Percentiles rank a stretch among this genome's conserved stretches.
phyloP scores from a whole-genome alignment of 768 basidiomycete species.

The Lactarius evosmus region DNA sequence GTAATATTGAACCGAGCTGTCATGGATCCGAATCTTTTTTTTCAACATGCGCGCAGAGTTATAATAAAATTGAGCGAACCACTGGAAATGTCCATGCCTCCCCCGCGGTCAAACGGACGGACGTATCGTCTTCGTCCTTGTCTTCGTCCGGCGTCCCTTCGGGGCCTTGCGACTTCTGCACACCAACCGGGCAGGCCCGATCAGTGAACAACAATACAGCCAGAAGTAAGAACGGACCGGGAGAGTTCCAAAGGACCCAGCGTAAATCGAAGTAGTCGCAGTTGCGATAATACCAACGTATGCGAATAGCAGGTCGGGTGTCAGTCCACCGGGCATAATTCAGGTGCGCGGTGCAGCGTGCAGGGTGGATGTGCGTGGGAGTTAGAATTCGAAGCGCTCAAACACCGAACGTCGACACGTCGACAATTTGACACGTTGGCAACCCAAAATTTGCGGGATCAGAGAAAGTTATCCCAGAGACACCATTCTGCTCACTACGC shows the following conservation, averaged over 20 bases:
- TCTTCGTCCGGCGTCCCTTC: constrained; percentile 42
- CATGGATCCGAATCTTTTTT: not conserved
- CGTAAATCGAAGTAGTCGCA: constrained; percentile 64
- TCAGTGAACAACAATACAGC: constrained; percentile 3
- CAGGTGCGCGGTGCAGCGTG: not conserved
- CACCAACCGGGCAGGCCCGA: constrained; percentile 11
- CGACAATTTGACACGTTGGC: not conserved
- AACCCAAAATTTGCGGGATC: not conserved
- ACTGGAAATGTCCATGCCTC: constrained; percentile 79
- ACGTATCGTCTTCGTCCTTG: constrained; percentile 54
- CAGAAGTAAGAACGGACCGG: constrained; percentile 46
- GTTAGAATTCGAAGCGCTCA: not conserved
- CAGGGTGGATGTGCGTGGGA: not conserved
- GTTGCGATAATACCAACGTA: constrained; percentile 66
- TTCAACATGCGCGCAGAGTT: not conserved
- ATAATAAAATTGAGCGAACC: constrained; percentile 41
- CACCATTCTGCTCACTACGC: not conserved
- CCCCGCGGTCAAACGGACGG: constrained; percentile 49
- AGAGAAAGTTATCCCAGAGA: not conserved
- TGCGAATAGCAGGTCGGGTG: constrained; percentile 63
- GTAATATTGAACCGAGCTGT: constrained; percentile 65
- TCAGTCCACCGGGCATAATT: constrained; percentile 29
- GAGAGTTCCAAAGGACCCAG: constrained; percentile 65
- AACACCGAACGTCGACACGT: too few species aligned
- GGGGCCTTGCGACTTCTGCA: constrained; percentile 23